These are phyloP conservation scores for Anisodus acutangulus DNA, from an alignment of 257 asterid species.

Conservation along the genomic window DNA sequence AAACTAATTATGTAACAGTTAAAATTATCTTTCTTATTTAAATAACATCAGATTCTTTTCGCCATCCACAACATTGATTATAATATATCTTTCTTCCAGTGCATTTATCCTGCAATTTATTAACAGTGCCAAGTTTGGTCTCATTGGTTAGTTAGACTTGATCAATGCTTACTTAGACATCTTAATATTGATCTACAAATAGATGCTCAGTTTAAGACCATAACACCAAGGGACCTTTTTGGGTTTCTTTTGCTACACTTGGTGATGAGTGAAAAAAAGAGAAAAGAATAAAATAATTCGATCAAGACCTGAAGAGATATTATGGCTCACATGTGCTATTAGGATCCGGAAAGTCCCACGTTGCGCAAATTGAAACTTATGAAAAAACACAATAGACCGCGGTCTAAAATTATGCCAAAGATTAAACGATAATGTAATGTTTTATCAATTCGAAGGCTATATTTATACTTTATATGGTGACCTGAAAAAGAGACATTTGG, in stretches of 20 bases:
- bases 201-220: background rate
- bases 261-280: too few species aligned
- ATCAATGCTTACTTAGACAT: constrained; percentile 21
- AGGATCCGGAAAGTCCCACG: too few species aligned
- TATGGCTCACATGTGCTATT: too few species aligned
- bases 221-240: background rate
- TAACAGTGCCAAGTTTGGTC: background rate
- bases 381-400: too few species aligned
- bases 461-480: too few species aligned
- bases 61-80: background rate
- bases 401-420: too few species aligned
- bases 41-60: background rate
- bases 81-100: background rate
- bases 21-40: background rate
- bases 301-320: too few species aligned
- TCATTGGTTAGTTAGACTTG: constrained; percentile 24
- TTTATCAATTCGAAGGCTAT: too few species aligned
- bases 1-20: background rate
- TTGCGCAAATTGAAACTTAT: too few species aligned
- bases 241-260: background rate
- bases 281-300: too few species aligned
- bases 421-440: too few species aligned
- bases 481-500: too few species aligned
- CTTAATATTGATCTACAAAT: background rate
- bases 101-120: background rate